Evolutionary conservation across 1,284 basidiomycete genomes (phyloP).

Genomic region (Phlebopus sp.): DNA sequence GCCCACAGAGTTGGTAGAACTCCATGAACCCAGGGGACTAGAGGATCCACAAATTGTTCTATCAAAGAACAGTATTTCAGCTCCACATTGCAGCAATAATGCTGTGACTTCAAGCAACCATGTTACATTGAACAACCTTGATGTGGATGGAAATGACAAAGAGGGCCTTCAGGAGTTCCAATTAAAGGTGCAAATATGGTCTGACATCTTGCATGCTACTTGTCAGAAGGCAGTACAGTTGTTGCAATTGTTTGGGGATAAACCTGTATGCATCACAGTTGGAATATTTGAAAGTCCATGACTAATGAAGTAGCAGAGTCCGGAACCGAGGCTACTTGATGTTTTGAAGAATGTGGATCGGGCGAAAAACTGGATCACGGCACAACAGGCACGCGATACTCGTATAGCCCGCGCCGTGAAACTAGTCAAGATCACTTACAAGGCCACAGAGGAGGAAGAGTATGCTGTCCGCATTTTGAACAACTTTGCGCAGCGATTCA

Average conservation of each 20-base stretch:
- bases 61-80: background rate
- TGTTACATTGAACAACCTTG: background rate
- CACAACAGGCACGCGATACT: constrained; percentile 11
- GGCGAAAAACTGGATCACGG: constrained; percentile 22
- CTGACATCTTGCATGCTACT: constrained; percentile 7
- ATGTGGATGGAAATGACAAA: background rate
- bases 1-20: too few species aligned
- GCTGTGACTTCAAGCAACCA: background rate
- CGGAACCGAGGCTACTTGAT: constrained; percentile 11
- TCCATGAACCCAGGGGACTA: background rate
- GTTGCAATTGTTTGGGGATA: constrained; percentile 20
- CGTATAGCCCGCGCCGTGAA: constrained; percentile 9
- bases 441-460: constrained; percentile 5
- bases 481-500: constrained; percentile 28
- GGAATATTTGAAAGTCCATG: background rate
- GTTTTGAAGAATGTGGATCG: constrained; percentile 24
- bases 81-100: background rate
- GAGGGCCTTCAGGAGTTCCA: background rate
- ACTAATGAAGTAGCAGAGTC: constrained; percentile 4
- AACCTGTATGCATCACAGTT: constrained; percentile 13
- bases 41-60: too few species aligned
- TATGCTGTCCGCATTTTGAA: constrained; percentile 17
- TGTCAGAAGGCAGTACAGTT: background rate
- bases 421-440: background rate
- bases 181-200: constrained; percentile 15